Conservation (phyloP, 2,329 filamentous ascomycete species). For the Nigrospora sphaerica region DNA sequence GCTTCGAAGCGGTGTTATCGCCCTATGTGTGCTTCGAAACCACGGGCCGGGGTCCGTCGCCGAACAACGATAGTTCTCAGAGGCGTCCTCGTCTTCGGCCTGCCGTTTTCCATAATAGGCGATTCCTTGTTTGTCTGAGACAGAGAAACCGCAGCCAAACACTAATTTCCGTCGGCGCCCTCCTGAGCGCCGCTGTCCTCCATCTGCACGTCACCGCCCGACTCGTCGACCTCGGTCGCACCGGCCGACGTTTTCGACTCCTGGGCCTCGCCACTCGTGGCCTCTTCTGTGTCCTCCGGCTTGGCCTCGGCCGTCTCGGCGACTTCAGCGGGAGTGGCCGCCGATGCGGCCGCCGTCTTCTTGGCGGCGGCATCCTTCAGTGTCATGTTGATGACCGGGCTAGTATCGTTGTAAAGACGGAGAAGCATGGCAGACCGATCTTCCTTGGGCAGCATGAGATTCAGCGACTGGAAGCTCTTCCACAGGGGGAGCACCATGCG, state of each 20-base stretch:
- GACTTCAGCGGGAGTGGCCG: conserved; percentile 23
- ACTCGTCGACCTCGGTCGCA: neutral
- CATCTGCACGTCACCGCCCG: too few relatives aligned
- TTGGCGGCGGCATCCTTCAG: conserved; percentile 41
- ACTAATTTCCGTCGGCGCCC: too few relatives aligned
- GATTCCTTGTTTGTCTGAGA: too few relatives aligned
- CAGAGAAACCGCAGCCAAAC: too few relatives aligned
- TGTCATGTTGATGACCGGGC: conserved; percentile 69
- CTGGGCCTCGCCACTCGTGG: conserved; percentile 3
- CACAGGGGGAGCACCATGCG: conserved; percentile 85
- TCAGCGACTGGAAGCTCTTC: conserved; percentile 86
- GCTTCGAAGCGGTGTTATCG: too few relatives aligned
- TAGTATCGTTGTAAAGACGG: conserved; percentile 82
- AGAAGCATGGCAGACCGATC: conserved; percentile 89
- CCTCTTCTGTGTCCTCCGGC: conserved; percentile 3
- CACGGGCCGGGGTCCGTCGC: too few relatives aligned
- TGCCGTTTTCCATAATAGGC: too few relatives aligned
- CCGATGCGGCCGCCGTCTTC: conserved; percentile 26
- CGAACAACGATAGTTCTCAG: too few relatives aligned
- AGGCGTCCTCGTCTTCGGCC: too few relatives aligned
- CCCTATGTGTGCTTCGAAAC: too few relatives aligned
- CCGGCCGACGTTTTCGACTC: conserved; percentile 5
- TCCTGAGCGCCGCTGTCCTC: too few relatives aligned
- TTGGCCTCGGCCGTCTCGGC: conserved; percentile 8
- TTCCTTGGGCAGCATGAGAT: conserved; percentile 97